Percentiles rank a stretch among this genome's conserved stretches.
These are phyloP conservation scores for Schoenoplectus triqueter DNA, from an alignment of 202 grass and related monocot genomes.

Conservation along the genomic window DNA sequence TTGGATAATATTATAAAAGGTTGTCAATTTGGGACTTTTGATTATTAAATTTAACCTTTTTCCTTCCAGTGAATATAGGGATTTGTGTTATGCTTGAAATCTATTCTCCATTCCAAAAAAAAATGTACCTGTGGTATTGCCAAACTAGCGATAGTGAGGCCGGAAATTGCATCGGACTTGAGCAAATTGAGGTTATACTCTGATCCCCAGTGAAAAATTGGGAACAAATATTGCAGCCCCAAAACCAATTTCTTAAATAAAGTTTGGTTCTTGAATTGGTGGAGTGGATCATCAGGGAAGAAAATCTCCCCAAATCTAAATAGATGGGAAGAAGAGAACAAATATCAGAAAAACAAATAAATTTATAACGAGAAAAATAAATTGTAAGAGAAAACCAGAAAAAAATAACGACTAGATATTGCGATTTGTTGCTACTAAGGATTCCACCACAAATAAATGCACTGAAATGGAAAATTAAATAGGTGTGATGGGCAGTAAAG, in stretches of 20 bases:
- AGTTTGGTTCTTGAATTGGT: constrained; percentile 95
- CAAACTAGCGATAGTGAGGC: constrained; percentile 99
- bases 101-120: neutral
- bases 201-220: constrained; percentile 93
- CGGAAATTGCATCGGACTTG: constrained; percentile 85
- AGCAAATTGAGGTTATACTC: constrained; percentile 73
- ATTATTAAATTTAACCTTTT: neutral
- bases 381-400: neutral
- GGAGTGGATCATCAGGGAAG: constrained; percentile 97
- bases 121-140: constrained; percentile 78
- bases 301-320: constrained; percentile 70
- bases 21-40: neutral
- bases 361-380: neutral
- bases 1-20: neutral
- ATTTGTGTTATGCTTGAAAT: neutral
- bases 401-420: neutral
- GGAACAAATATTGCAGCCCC: constrained; percentile 91
- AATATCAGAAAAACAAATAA: neutral
- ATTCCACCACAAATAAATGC: constrained; percentile 12
- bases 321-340: neutral
- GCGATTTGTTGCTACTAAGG: neutral
- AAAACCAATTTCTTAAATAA: constrained; percentile 58
- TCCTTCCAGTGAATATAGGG: neutral
- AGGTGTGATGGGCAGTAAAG: neutral
- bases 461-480: constrained; percentile 12